Percentiles rank a stretch among this genome's conserved stretches.
Evolutionary conservation across 345 rosid genomes (phyloP).

Genomic region (Hibiscus trionum): DNA sequence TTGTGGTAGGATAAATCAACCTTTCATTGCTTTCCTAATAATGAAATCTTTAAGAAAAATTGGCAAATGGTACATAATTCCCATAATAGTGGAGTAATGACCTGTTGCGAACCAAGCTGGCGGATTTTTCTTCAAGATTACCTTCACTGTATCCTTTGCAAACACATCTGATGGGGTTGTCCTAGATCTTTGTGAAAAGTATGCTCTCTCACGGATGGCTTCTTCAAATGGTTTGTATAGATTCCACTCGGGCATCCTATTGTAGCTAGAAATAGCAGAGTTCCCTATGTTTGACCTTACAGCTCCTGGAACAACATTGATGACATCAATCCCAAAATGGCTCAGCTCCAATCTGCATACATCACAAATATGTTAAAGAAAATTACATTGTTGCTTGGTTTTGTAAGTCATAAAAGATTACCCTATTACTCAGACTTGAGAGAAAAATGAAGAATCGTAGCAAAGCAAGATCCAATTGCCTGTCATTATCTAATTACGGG

Average conservation of each 20-base stretch:
- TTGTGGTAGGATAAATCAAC: constrained; percentile 18
- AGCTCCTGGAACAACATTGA: constrained; percentile 75
- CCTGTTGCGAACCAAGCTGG: constrained; percentile 81
- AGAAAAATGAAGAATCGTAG: background rate
- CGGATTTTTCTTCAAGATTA: constrained; percentile 50
- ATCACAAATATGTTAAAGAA: background rate
- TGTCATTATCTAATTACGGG: background rate
- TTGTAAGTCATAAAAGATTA: background rate
- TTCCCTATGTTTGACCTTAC: constrained; percentile 71
- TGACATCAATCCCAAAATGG: constrained; percentile 68
- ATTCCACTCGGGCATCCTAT: constrained; percentile 70
- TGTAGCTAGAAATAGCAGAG: constrained; percentile 46
- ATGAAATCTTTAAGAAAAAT: constrained; percentile 50
- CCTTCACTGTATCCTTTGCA: constrained; percentile 55
- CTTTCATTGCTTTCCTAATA: constrained; percentile 35
- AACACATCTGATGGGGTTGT: constrained; percentile 68
- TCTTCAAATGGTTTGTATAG: constrained; percentile 62
- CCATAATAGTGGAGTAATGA: constrained; percentile 42
- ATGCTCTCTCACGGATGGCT: constrained; percentile 48
- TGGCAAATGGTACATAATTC: constrained; percentile 63
- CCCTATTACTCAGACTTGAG: background rate
- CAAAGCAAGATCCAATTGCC: background rate
- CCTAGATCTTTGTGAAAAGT: constrained; percentile 41
- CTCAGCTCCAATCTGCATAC: constrained; percentile 65
- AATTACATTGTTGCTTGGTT: background rate